These are phyloP conservation scores for Sicyos edulis DNA, from an alignment of 306 rosid genomes.

Conservation along the genomic window DNA sequence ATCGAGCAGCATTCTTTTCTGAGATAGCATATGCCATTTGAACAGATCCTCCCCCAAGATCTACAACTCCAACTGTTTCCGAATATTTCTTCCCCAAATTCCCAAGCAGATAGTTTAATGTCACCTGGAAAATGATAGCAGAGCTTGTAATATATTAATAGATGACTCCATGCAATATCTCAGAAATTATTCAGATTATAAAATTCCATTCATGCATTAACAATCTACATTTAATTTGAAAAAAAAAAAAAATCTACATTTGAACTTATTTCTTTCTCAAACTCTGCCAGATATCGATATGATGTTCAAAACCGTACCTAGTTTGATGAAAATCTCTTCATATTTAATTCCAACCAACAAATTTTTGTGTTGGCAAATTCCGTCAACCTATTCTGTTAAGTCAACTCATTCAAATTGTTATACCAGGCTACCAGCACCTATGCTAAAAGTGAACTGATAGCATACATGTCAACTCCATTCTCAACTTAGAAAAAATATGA, in stretches of 20 bases:
- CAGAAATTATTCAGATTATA: conserved; percentile 7
- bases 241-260: neutral
- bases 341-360: neutral
- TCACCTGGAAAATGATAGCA: conserved; percentile 52
- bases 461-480: neutral
- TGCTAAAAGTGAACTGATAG: neutral
- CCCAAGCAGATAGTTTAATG: conserved; percentile 83
- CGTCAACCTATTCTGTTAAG: neutral
- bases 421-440: neutral
- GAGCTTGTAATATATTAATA: conserved; percentile 26
- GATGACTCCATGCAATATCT: conserved; percentile 21
- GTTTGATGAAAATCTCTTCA: too few species aligned
- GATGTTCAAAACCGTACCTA: neutral
- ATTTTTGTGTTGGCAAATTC: neutral
- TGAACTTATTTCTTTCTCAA: neutral
- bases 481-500: neutral
- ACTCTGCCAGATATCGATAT: neutral
- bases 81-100: conserved; percentile 75
- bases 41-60: conserved; percentile 99
- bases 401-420: neutral
- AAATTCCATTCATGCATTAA: neutral
- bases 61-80: conserved; percentile 89
- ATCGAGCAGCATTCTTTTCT: conserved; percentile 63
- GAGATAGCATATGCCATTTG: conserved; percentile 99
- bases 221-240: conserved; percentile 7